Evolutionary conservation across 495 filamentous ascomycete genomes (phyloP), one percentile per base, ranked within the genome.

Genomic region (Amphirosellinia nigrospora): DNA sequence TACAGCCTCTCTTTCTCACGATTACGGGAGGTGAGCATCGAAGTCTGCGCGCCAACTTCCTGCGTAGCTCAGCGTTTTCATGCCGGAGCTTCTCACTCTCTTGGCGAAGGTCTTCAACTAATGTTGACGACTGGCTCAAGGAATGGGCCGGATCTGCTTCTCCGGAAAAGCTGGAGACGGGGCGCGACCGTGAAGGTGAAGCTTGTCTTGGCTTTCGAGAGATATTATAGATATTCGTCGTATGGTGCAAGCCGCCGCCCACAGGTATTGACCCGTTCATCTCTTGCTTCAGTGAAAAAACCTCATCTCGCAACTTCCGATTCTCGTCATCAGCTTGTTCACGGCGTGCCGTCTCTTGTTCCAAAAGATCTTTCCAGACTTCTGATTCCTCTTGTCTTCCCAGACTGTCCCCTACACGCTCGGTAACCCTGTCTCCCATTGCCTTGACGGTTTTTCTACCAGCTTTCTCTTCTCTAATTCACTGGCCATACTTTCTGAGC

Each of bases 11-110:
- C 94, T 75, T 96, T 95, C 78, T 99, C 96, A 39, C 93, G 89
- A 73, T 98, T 97, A 8, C 96, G 87, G 39, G 96, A 97, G 5
- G 96, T 98, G 9, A 99, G 88, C 95, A 98, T 99, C 0, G 94
- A 97, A 0, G 94, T 96, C 79, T 99, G 96, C 13, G 96, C 96
- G 68, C 94, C 93, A 34, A 98, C 91, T 77, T 98, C 94, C 94
- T 91, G 41, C 93, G 88, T 19, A 99, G 82, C 75, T 97, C 94
- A 15, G 93, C 93, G 73, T 98, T 98, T 76, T 98, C 96, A 71
- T 94, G 93, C 59, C 92, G 90, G 34, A 98, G 83, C 70, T 95
- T 90, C 56, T 93, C 91, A 52, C 89, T 84, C 73, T 95, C 92
- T 13, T 80, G 78, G 8, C 83, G 80, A 28, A 88, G 80, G 10